Base-by-base conservation (phyloP, 495 filamentous ascomycete species). In the Aeminium ludgeri region DNA sequence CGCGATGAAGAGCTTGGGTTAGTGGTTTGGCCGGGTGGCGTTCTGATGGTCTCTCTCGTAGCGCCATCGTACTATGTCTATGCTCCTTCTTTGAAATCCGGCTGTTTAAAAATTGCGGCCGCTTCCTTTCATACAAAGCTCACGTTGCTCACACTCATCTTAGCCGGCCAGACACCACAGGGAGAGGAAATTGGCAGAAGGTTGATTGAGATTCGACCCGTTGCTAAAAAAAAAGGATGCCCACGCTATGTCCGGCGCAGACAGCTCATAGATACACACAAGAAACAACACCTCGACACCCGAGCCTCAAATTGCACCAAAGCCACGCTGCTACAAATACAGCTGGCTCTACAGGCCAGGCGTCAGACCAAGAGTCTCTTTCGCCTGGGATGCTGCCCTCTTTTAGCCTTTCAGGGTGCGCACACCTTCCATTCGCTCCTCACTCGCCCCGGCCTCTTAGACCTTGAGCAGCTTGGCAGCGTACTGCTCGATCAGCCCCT, bases 401-500 rank as follows among this genome's bases (percentile, higher is more conserved):
- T 30, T 7, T n/a, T 7, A 7, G 7, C 8, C 7, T 30, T n/a
- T 30, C 8, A n/a, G n/a, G 28, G 28, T n/a, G 28, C 28, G 28
- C 8, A 7, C 28, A n/a, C 28, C 8, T 7, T 30, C 7, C 7
- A 30, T 7, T n/a, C 8, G n/a, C n/a, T 30, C 8, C 28, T 30
- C 28, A n/a, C 28, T n/a, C 28, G 8, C 28, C 28, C 7, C n/a
- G 28, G 6, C 13, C 12, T 15, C 34, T 48, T 76, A 82, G 58
- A 92, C 64, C 33, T 78, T 72, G 52, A 95, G 67, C 41, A 95
- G 61, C 70, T 91, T 92, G 42, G 73, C 80, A 43, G 82, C 75
- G 59, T 84, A 83, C 44, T 76, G 60, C 56, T 80, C 77, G 55
- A 97, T 93, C 50, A 86, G 63, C 40, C 74, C 58, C 64, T 89